Base-by-base conservation (phyloP, 768 basidiomycete genomes). In the Gautieria morchelliformis region DNA sequence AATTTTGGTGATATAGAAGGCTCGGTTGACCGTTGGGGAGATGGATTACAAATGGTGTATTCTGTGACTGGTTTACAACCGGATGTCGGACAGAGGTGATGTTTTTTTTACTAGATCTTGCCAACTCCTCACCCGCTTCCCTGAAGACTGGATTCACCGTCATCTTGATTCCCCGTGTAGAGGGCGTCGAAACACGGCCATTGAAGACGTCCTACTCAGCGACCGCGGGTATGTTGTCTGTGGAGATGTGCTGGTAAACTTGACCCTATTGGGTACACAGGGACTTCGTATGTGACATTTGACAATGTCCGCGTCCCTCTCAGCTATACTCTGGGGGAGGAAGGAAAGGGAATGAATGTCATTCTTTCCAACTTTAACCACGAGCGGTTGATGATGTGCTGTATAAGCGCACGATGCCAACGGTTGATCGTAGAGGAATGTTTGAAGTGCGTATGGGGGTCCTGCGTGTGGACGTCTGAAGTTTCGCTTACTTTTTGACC, bases 141-240 rank as follows among this genome's bases (percentile, higher is more conserved):
- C 2, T 37, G 35, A 2, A 87, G 83, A 77, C 77, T 46, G 88
- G 88, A 19, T 86, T 84, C 61, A 81, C 84, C 15, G 87, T 89
- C 49, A 80, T 93, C 42, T 75, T 92, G 40, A 80, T 93, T 58
- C 81, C 83, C 40, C 80, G 90, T 47, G 79, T 78, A 14, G 81
- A 84, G 44, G 81, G 78, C 5, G 79, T 97, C 57, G 80, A 83
- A 52, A 96, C 94, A 5, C 92, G 87, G 65, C 82, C 83, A 22
- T 88, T 98, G 71, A 93, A 93, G 73, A 97, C 94, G 0, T 80
- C 88, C 0, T 98, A 98, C 70, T 97, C 94, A 0, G 67, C 88
- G 3, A 85, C 87, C 0, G 95, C 95, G 3, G 95, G 95, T 6
- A 97, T 0, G 86, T 87, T 93, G 81, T 63, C 83, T 95, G 30